Conservation (phyloP, 2,329 filamentous ascomycete species). For the Cordyceps tenuipes region DNA sequence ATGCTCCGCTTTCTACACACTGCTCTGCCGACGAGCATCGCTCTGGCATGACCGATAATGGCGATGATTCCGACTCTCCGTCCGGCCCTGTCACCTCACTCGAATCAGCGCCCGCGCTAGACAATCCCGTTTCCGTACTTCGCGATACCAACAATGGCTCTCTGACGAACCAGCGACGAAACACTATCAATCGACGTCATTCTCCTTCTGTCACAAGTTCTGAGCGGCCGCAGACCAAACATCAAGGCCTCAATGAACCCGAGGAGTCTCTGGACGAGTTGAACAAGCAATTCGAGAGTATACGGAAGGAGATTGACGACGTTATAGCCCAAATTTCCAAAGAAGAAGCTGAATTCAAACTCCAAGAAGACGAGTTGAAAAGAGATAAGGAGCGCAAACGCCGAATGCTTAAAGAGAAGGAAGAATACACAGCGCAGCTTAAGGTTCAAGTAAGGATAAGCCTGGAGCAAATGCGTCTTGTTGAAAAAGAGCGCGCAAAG, state of each 20-base stretch:
- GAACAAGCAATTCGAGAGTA: slow-evolving; percentile 69
- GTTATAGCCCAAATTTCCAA: slow-evolving; percentile 60
- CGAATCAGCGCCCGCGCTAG: slow-evolving; percentile 54
- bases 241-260: slow-evolving; percentile 41
- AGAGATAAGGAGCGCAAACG: slow-evolving; percentile 73
- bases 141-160: slow-evolving; percentile 52
- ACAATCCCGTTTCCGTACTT: slow-evolving; percentile 50
- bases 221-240: slow-evolving; percentile 40
- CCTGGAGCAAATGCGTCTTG: slow-evolving; percentile 71
- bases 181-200: slow-evolving; percentile 63
- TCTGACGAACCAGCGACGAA: slow-evolving; percentile 29
- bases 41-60: slow-evolving; percentile 32
- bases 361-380: slow-evolving; percentile 58
- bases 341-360: slow-evolving; percentile 63
- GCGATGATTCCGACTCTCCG: slow-evolving; percentile 37
- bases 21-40: slow-evolving; percentile 45
- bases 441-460: slow-evolving; percentile 72
- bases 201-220: slow-evolving; percentile 61
- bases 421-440: slow-evolving; percentile 78
- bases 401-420: slow-evolving; percentile 75
- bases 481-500: slow-evolving; percentile 69
- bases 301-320: slow-evolving; percentile 78
- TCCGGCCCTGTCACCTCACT: slow-evolving; percentile 46
- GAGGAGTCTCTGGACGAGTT: slow-evolving; percentile 67
- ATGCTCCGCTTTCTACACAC: slow-evolving; percentile 47